Percentiles rank a stretch among this genome's conserved stretches.
phyloP scores from a whole-genome alignment of 2,329 filamentous ascomycete species.

The Domatiomyces catenatus region DNA sequence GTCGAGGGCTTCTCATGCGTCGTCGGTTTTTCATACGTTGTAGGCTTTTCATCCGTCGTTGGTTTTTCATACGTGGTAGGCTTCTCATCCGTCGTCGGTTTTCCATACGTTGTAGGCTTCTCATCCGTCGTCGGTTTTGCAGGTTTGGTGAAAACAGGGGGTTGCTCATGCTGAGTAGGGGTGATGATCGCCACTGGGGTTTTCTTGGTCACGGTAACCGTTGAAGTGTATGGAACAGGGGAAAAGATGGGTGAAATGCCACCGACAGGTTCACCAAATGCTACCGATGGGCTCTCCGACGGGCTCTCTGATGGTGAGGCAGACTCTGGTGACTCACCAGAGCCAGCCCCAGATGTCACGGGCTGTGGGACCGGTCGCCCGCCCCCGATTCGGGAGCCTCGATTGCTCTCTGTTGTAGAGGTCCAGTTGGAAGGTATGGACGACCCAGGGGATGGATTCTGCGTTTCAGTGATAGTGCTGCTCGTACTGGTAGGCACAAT shows the following conservation, averaged over 20 bases:
- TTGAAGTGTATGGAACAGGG: constrained; percentile 12
- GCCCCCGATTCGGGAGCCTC: background rate
- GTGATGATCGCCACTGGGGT: constrained; percentile 12
- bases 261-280: background rate
- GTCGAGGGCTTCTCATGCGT: too few relatives aligned
- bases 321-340: background rate
- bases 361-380: background rate
- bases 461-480: background rate
- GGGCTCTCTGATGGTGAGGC: too few relatives aligned
- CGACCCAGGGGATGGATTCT: background rate
- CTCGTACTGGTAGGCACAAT: constrained; percentile 5
- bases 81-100: too few relatives aligned
- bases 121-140: too few relatives aligned
- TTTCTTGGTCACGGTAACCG: constrained; percentile 17
- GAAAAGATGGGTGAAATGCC: constrained; percentile 7
- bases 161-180: background rate
- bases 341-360: background rate
- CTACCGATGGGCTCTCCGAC: too few relatives aligned
- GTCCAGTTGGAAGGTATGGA: background rate
- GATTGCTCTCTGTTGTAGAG: background rate
- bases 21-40: too few relatives aligned
- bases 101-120: too few relatives aligned
- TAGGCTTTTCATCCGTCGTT: too few relatives aligned
- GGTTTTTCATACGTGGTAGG: too few relatives aligned
- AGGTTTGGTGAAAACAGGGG: background rate